Evolutionary conservation across 2,329 filamentous ascomycete genomes (phyloP).

Genomic region (Corinectria fuckeliana): DNA sequence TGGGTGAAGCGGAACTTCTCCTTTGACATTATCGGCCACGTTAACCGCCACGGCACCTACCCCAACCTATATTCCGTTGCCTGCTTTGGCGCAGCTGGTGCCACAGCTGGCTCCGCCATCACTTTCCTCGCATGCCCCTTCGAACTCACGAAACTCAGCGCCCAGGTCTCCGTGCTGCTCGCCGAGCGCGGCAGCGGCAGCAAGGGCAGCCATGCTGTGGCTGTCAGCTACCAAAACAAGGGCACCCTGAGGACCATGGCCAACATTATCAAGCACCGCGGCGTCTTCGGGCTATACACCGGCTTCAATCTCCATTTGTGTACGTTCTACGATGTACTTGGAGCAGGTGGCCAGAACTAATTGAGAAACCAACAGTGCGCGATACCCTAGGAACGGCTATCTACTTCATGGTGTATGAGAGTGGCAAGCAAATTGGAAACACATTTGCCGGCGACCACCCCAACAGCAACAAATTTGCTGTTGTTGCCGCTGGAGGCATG

Average conservation of each 20-base stretch:
- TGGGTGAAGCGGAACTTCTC: constrained; percentile 72
- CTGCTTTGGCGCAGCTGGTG: constrained; percentile 80
- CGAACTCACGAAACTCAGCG: constrained; percentile 87
- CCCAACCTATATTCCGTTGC: constrained; percentile 76
- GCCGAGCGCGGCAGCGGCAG: constrained; percentile 51
- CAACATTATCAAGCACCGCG: constrained; percentile 78
- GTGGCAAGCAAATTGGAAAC: constrained; percentile 80
- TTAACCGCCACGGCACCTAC: constrained; percentile 72
- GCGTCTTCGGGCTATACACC: constrained; percentile 76
- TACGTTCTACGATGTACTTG: constrained; percentile 52
- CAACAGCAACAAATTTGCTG: constrained; percentile 79
- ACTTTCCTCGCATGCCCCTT: constrained; percentile 86
- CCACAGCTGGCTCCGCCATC: constrained; percentile 79
- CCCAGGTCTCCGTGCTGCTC: constrained; percentile 82
- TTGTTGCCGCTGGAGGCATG: constrained; percentile 78
- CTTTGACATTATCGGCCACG: constrained; percentile 75
- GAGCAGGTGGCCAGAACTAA: constrained; percentile 11
- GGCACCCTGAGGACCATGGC: constrained; percentile 78
- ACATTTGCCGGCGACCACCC: constrained; percentile 74
- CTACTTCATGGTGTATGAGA: constrained; percentile 91
- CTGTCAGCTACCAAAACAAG: constrained; percentile 77
- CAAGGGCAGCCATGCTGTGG: constrained; percentile 62
- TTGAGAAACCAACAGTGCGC: constrained; percentile 61
- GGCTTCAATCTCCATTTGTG: constrained; percentile 80
- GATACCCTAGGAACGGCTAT: constrained; percentile 85